These are phyloP conservation scores for Wickerhamomyces sp. DNA, from an alignment of 1,139 yeast species.

Conservation along the genomic window DNA sequence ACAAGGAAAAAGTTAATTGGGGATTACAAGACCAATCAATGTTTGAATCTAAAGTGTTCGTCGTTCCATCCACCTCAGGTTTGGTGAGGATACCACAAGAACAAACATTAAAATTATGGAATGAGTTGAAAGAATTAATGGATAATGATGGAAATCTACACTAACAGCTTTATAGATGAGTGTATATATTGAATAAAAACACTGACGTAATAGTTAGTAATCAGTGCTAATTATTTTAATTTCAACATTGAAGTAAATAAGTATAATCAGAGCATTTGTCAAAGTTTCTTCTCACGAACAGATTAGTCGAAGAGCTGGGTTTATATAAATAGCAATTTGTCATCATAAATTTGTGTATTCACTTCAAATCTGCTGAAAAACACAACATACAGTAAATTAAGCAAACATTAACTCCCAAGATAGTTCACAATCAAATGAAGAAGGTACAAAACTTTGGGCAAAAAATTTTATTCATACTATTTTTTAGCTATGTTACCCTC, in stretches of 20 bases:
- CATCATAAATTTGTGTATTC: conserved; percentile 27
- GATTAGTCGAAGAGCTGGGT: conserved; percentile 43
- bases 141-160: neutral
- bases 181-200: neutral
- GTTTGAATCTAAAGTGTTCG: conserved; percentile 36
- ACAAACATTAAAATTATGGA: conserved; percentile 33
- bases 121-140: neutral
- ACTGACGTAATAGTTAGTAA: neutral
- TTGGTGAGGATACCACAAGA: conserved; percentile 52
- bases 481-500: no score
- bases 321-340: conserved; percentile 31
- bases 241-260: conserved; percentile 1
- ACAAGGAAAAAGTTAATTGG: conserved; percentile 36
- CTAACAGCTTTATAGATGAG: neutral
- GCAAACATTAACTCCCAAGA: no score
- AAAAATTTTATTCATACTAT: no score
- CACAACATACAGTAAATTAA: no score
- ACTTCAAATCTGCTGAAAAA: no score
- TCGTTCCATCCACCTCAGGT: conserved; percentile 75
- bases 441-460: no score
- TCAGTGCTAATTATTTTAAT: neutral
- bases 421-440: no score
- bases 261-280: conserved; percentile 33
- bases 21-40: conserved; percentile 40
- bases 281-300: conserved; percentile 29